A percentile compares a stretch with the other conserved stretches of the same genome.
Conservation (phyloP, 1,139 yeast species). For the Candida smagusa region DNA sequence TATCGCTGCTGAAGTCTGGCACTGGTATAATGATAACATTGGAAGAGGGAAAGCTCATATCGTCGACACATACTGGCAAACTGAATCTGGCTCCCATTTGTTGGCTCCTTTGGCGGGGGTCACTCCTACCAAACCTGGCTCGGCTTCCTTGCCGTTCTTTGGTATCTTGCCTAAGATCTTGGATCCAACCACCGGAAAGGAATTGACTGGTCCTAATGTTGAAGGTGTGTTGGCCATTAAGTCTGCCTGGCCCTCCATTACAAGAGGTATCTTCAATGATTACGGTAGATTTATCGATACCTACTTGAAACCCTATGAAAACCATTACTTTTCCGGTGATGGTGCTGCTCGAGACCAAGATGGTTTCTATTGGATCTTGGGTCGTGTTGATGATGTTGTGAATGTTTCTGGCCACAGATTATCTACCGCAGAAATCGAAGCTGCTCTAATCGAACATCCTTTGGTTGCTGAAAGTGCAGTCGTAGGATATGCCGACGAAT, state of each 20-base stretch:
- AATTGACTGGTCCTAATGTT: conserved; percentile 56
- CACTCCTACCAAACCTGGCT: conserved; percentile 76
- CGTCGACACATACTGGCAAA: conserved; percentile 83
- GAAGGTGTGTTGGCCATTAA: conserved; percentile 76
- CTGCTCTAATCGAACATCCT: conserved; percentile 69
- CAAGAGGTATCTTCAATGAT: conserved; percentile 73
- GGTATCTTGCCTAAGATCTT: conserved; percentile 68
- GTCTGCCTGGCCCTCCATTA: conserved; percentile 76
- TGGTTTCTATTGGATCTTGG: conserved; percentile 77
- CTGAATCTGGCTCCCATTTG: conserved; percentile 76
- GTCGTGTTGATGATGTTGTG: conserved; percentile 81
- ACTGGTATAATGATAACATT: conserved; percentile 79
- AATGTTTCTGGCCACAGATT: conserved; percentile 79
- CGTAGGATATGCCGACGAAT: conserved; percentile 76
- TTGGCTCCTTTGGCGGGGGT: conserved; percentile 70
- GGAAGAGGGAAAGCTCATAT: conserved; percentile 75
- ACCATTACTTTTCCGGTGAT: conserved; percentile 74
- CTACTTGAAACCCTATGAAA: conserved; percentile 65
- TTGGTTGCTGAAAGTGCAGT: conserved; percentile 76
- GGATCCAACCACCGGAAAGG: conserved; percentile 71
- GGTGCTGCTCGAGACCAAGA: conserved; percentile 80
- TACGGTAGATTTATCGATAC: conserved; percentile 68
- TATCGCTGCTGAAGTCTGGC: conserved; percentile 91
- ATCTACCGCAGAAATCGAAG: conserved; percentile 81
- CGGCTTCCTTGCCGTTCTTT: conserved; percentile 75